Conservation (phyloP, 2,329 filamentous ascomycete species). For the Trichoderma atroviride region DNA sequence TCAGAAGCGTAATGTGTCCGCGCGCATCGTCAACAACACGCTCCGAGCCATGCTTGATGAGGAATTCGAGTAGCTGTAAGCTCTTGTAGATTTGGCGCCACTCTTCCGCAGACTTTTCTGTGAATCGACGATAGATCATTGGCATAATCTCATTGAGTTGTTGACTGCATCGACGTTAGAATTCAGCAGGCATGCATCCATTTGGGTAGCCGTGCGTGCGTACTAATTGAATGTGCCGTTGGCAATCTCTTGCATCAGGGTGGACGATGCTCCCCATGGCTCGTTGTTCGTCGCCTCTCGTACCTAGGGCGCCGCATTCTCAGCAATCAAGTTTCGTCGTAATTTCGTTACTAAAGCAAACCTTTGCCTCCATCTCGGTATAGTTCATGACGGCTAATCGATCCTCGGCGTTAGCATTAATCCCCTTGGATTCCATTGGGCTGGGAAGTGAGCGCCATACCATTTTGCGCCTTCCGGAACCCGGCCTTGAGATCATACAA, state of each 20-base stretch:
- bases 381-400: slow-evolving; percentile 92
- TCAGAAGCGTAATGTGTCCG: slow-evolving; percentile 90
- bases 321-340: neutral
- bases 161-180: slow-evolving; percentile 45
- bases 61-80: slow-evolving; percentile 91
- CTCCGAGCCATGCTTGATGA: slow-evolving; percentile 98
- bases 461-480: slow-evolving; percentile 95
- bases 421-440: slow-evolving; percentile 9
- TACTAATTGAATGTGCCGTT: slow-evolving; percentile 98
- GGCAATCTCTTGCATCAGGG: slow-evolving; percentile 95
- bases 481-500: slow-evolving; percentile 95
- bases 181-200: neutral
- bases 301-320: slow-evolving; percentile 57
- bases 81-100: slow-evolving; percentile 99
- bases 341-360: slow-evolving; percentile 35
- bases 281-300: slow-evolving; percentile 99
- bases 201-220: slow-evolving; percentile 38
- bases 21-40: slow-evolving; percentile 96
- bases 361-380: slow-evolving; percentile 85
- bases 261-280: slow-evolving; percentile 86
- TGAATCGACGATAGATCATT: slow-evolving; percentile 99
- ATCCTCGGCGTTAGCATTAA: slow-evolving; percentile 35
- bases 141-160: slow-evolving; percentile 99
- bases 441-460: slow-evolving; percentile 50
- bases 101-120: slow-evolving; percentile 96